These are phyloP conservation scores for Rhizopus arrhizus DNA, from an alignment of 371 early-diverging fungal genomes.

Conservation along the genomic window DNA sequence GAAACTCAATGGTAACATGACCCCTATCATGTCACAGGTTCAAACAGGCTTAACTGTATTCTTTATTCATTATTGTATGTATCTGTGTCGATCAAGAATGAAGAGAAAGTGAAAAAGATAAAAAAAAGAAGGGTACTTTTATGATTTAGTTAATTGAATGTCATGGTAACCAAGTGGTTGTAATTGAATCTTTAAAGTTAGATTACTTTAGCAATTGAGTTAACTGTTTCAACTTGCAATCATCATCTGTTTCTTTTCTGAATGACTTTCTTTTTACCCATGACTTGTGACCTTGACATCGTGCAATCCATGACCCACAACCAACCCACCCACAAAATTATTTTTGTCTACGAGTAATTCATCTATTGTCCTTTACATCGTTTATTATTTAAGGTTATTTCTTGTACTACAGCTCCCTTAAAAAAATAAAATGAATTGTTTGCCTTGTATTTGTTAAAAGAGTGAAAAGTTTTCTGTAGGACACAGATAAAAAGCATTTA, in stretches of 20 bases:
- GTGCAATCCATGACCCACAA: not conserved
- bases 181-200: too few species aligned
- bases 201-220: too few species aligned
- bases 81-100: not conserved
- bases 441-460: too few species aligned
- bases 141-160: not conserved
- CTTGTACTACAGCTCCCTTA: too few species aligned
- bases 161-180: too few species aligned
- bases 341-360: too few species aligned
- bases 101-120: not conserved
- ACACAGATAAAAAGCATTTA: too few species aligned
- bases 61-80: not conserved
- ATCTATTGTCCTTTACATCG: too few species aligned
- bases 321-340: too few species aligned
- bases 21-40: constrained; percentile 3
- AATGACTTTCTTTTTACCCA: not conserved
- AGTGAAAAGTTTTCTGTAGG: too few species aligned
- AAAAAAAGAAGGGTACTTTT: not conserved
- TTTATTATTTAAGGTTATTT: too few species aligned
- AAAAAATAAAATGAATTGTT: too few species aligned
- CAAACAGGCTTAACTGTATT: not conserved
- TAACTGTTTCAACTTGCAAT: not conserved
- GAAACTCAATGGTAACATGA: constrained; percentile 3
- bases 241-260: not conserved
- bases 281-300: constrained; percentile 5